Percentiles rank a stretch among this genome's conserved stretches.
These are phyloP conservation scores for Phialophora expanda DNA, from an alignment of 2,329 filamentous ascomycete genomes.

Conservation along the genomic window DNA sequence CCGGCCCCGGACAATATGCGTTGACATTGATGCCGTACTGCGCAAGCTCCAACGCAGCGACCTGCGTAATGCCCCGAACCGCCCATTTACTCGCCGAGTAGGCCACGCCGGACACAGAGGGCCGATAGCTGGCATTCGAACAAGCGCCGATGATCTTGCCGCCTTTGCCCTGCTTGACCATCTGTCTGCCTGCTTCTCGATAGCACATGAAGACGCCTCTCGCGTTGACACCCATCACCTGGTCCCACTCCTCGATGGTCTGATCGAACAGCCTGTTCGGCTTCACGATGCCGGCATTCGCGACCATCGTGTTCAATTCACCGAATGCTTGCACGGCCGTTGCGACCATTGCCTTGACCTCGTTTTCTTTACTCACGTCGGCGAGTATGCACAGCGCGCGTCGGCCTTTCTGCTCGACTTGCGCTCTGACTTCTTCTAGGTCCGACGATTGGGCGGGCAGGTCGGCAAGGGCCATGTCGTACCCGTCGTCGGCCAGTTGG, in stretches of 20 bases:
- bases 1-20: constrained; percentile 69
- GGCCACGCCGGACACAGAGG: constrained; percentile 61
- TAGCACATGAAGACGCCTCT: constrained; percentile 70
- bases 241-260: constrained; percentile 60
- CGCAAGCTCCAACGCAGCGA: constrained; percentile 69
- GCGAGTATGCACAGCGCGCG: constrained; percentile 59
- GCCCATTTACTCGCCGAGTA: constrained; percentile 71
- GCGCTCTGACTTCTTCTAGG: constrained; percentile 7
- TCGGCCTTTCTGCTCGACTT: constrained; percentile 16
- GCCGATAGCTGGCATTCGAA: constrained; percentile 62
- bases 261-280: constrained; percentile 62
- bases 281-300: constrained; percentile 67
- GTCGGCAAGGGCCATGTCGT: constrained; percentile 52
- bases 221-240: constrained; percentile 68
- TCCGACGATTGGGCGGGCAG: constrained; percentile 2
- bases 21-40: constrained; percentile 70
- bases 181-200: constrained; percentile 64
- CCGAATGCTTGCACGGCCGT: constrained; percentile 60
- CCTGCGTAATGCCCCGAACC: constrained; percentile 68
- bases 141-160: constrained; percentile 60
- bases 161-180: constrained; percentile 63
- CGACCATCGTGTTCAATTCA: constrained; percentile 58
- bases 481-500: constrained; percentile 58
- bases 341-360: constrained; percentile 61
- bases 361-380: constrained; percentile 62